Base-by-base conservation (phyloP, 306 rosid species). In the Prosopis cineraria region DNA sequence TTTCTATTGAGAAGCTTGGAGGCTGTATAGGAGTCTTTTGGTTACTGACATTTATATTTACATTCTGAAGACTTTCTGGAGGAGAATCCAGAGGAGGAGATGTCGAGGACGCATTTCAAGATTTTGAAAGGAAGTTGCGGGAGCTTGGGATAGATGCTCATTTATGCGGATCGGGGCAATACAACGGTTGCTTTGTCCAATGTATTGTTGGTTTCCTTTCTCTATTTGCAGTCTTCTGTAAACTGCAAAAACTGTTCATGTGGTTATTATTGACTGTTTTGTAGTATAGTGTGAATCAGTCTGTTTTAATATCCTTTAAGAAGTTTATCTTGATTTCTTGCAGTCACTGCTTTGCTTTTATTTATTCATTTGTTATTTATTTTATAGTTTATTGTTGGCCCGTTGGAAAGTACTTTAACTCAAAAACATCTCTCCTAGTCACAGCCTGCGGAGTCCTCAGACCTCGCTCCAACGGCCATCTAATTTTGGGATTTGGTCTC, bases 141-240 rank as follows among this genome's bases (percentile, higher is more conserved):
- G 89, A 84, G 64, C 70, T 92, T 82, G 92, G 90, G 39, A 47
- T 94, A 0, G 95, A 90, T 30, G 63, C 58, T 0, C 78, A 45
- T 39, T 30, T 79, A 62, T 90, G 87, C 30, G 33, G 37, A 52
- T 85, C 95, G 0, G 97, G 97, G 52, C 97, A 94, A 82, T 45
- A 85, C 65, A 73, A 75, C 84, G 76, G 75, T 77, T 92, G 89
- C 60, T 88, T 25, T 94, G 97, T 76, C 97, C 98, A 52, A 60
- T 91, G 97, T 92, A 85, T 79, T 59, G 25, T 77, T 53, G 62
- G 12, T 48, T 70, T 70, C 20, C 27, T 45, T 62, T 43, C 36
- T 52, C 27, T 16, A 36, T 0, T 31, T 12, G 7, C 19, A n/a
- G 1, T 31, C 19, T 17, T 17, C 9, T 22, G 1, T 39, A 22